Evolutionary conservation across 805 yeast species (phyloP), one percentile per base, ranked within the genome.

Genomic region (Candida quercuum): DNA sequence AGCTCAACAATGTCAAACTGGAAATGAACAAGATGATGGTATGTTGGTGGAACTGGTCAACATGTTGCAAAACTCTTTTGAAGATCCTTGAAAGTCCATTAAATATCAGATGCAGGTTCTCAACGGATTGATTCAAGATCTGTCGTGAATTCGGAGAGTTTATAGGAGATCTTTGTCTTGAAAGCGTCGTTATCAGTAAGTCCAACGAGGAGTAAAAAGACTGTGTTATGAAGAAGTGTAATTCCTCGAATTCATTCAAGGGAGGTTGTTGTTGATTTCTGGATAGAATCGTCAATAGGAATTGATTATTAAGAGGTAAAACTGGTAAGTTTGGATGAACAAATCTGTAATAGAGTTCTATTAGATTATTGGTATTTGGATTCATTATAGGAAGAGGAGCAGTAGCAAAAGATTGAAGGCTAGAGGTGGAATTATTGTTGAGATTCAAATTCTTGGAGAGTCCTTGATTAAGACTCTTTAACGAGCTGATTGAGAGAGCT

Each of bases 331-430:
- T 56, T 13, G 63, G 57, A 39, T 65, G 71, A 21, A 66, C 59
- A 48, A 69, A 72, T 41, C 69, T 74, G 45, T 73, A 74, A 47
- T 47, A 76, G 38, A 59, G 59, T 54, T 61, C 71, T 57, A 62
- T 67, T 61, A 61, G 57, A 51, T 58, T 72, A 7, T 34, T 43
- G 23, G 39, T 37, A 28, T 37, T 26, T 46, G 37, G n/a, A n/a
- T n/a, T n/a, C n/a, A 37, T 26, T 28, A 30, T 47, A 17, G 37
- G 21, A 7, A 13, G 15, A 27, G 8, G 14, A 35, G 15, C 13
- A 20, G 15, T 20, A 8, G 22, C 28, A 23, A 30, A 2, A 19
- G 35, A 31, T 13, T 37, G 43, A 18, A 26, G 21, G 9, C 28
- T 32, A 15, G 28, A 32, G 16, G 36, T 29, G 8, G 32, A 13